These are phyloP conservation scores for Xylariales sp. DNA, from an alignment of 2,329 filamentous ascomycete genomes.

Conservation along the genomic window DNA sequence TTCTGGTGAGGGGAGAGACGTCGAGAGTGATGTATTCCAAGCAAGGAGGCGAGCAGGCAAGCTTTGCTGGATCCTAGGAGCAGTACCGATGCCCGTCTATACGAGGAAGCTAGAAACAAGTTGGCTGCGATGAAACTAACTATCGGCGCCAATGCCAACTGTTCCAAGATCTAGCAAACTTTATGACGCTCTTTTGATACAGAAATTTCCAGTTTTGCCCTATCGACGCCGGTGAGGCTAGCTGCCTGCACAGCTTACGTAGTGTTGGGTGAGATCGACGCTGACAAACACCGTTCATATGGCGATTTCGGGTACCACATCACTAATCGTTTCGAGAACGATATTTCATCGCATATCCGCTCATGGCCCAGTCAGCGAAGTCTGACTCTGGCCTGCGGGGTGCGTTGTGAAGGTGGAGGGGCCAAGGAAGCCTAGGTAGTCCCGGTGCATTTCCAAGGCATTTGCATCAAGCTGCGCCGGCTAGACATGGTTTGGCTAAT, in stretches of 20 bases:
- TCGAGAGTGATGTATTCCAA: background rate
- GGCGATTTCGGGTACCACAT: background rate
- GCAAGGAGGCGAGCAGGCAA: background rate
- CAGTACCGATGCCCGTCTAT: background rate
- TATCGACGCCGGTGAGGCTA: too few species aligned
- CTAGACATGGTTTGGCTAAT: background rate
- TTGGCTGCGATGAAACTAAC: background rate
- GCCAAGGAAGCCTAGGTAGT: background rate
- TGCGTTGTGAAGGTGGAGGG: background rate
- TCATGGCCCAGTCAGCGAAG: too few species aligned
- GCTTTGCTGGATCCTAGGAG: background rate
- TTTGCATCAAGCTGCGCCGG: background rate
- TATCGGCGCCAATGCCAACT: background rate
- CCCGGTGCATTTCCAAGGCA: background rate
- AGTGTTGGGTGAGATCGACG: background rate
- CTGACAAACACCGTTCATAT: too few species aligned
- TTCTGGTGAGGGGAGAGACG: background rate
- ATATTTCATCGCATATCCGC: background rate
- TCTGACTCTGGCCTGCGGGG: background rate
- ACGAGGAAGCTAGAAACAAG: background rate
- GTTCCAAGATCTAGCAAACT: constrained; percentile 1
- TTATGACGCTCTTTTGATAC: background rate
- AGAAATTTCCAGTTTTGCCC: background rate
- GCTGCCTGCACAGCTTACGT: background rate
- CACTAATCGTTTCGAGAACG: background rate